Percentiles rank a stretch among this genome's conserved stretches.
Conservation (phyloP, 192 early-diverging fungal genomes). For the Spizellomyces punctatus region DNA sequence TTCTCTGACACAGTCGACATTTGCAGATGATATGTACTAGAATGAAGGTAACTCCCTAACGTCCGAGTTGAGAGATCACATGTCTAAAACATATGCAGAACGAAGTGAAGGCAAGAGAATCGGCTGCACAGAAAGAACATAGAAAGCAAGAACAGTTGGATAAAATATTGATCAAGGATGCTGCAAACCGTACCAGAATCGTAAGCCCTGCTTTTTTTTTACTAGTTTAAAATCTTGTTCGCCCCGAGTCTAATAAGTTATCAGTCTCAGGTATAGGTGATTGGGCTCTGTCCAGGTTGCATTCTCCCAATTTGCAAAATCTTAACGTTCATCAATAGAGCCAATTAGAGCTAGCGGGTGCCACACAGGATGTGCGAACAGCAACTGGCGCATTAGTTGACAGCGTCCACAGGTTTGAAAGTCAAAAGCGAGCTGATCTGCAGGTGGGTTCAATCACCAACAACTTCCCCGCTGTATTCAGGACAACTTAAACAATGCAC, state of each 20-base stretch:
- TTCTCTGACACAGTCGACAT: neutral
- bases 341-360: conserved; percentile 44
- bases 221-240: neutral
- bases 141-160: conserved; percentile 37
- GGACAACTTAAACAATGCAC: neutral
- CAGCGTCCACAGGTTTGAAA: conserved; percentile 37
- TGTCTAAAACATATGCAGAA: neutral
- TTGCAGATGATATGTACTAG: conserved; percentile 16
- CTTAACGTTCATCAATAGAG: conserved; percentile 1
- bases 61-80: neutral
- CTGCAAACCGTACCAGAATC: conserved; percentile 38
- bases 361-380: conserved; percentile 27
- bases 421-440: conserved; percentile 32
- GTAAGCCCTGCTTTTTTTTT: conserved; percentile 20
- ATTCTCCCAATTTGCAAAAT: too few relatives aligned
- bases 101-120: conserved; percentile 33
- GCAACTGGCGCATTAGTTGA: conserved; percentile 34
- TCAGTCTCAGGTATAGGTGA: neutral
- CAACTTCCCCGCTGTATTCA: neutral
- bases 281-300: too few relatives aligned
- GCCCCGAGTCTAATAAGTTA: neutral
- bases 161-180: conserved; percentile 36
- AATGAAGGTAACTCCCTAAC: conserved; percentile 17
- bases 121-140: conserved; percentile 35
- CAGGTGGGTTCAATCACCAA: conserved; percentile 5